A percentile compares a stretch with the other conserved stretches of the same genome.
phyloP scores from a whole-genome alignment of 1,139 yeast species.

The Magnusiomyces clavatus region DNA sequence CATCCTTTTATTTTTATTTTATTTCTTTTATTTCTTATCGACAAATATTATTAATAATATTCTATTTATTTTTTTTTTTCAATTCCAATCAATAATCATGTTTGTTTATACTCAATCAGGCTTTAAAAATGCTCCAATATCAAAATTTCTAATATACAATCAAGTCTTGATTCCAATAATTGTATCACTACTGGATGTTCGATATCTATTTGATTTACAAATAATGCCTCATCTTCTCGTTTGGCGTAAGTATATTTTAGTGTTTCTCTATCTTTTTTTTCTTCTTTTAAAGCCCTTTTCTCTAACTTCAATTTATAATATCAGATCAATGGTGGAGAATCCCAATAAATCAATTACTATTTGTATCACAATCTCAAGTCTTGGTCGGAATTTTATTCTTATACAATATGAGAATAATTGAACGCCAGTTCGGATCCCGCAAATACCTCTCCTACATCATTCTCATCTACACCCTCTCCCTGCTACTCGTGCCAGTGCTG shows the following conservation, averaged over 20 bases:
- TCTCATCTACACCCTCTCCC: constrained; percentile 18
- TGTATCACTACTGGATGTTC: constrained; percentile 49
- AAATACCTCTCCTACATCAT: constrained; percentile 39
- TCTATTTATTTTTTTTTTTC: too few relatives aligned
- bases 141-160: constrained; percentile 39
- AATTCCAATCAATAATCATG: constrained; percentile 20
- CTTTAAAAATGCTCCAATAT: constrained; percentile 51
- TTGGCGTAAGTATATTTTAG: constrained; percentile 39
- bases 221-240: constrained; percentile 52
- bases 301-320: background rate
- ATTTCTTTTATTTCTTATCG: too few relatives aligned
- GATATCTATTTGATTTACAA: constrained; percentile 46
- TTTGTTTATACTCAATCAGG: constrained; percentile 45
- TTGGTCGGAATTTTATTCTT: constrained; percentile 44
- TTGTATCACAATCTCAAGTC: constrained; percentile 60
- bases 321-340: constrained; percentile 60
- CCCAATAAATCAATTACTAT: constrained; percentile 46
- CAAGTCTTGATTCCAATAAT: constrained; percentile 43
- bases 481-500: constrained; percentile 3
- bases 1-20: too few relatives aligned
- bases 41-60: too few relatives aligned
- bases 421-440: constrained; percentile 56
- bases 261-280: background rate
- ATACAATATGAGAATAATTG: constrained; percentile 55
- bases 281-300: background rate